Conservation (phyloP, 768 basidiomycete genomes). For the Naganishia friedmannii region DNA sequence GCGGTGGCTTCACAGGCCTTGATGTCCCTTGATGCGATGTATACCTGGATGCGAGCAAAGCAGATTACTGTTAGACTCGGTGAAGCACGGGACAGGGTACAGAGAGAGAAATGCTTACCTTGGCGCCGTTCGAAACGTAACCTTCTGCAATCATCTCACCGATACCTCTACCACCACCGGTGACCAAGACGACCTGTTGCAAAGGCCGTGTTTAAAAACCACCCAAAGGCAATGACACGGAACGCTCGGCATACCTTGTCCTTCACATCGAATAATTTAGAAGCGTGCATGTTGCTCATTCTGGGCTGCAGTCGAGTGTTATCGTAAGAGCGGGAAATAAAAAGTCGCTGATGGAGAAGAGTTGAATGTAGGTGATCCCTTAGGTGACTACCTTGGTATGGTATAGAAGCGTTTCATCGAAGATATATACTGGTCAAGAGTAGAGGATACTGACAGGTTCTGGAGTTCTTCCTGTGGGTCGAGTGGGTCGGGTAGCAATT, state of each 20-base stretch:
- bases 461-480: background rate
- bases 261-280: constrained; percentile 56
- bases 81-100: background rate
- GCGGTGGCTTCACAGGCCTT: constrained; percentile 60
- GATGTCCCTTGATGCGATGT: constrained; percentile 63
- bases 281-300: constrained; percentile 35
- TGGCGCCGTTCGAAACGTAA: constrained; percentile 64
- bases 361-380: background rate
- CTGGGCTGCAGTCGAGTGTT: background rate
- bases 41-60: constrained; percentile 51
- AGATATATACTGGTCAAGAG: background rate
- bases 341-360: background rate
- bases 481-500: constrained; percentile 2
- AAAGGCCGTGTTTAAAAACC: background rate
- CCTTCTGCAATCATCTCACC: constrained; percentile 69
- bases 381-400: background rate
- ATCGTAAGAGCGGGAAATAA: background rate
- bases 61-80: background rate
- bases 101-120: constrained; percentile 30
- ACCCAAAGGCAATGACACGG: too few relatives aligned
- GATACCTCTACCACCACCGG: constrained; percentile 66
- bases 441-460: background rate
- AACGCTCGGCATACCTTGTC: constrained; percentile 46
- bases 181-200: constrained; percentile 58
- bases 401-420: background rate